These are phyloP conservation scores for Arthrocladium fulminans DNA, from an alignment of 2,329 filamentous ascomycete species.

Conservation along the genomic window DNA sequence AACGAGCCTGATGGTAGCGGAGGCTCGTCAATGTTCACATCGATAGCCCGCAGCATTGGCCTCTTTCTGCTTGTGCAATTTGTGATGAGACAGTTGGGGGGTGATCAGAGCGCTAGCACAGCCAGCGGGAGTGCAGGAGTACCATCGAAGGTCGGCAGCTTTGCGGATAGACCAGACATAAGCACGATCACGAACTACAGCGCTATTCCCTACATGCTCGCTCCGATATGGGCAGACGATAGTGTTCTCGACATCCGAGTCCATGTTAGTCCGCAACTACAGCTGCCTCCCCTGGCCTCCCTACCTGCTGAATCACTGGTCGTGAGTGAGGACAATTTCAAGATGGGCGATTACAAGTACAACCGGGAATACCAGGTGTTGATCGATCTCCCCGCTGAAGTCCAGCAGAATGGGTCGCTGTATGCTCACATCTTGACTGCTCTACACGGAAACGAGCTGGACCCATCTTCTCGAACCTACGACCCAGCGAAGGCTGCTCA, in stretches of 20 bases:
- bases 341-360: slow-evolving; percentile 69
- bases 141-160: slow-evolving; percentile 48
- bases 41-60: slow-evolving; percentile 1
- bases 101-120: neutral
- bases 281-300: slow-evolving; percentile 57
- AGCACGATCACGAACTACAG: slow-evolving; percentile 54
- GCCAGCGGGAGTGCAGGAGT: slow-evolving; percentile 14
- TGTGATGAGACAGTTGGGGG: neutral
- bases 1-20: neutral
- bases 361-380: slow-evolving; percentile 66
- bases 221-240: slow-evolving; percentile 79
- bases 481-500: slow-evolving; percentile 69
- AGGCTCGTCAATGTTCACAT: neutral
- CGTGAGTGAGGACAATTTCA: slow-evolving; percentile 70
- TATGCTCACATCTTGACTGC: slow-evolving; percentile 92
- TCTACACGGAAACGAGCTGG: slow-evolving; percentile 63
- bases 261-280: slow-evolving; percentile 69
- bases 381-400: slow-evolving; percentile 66
- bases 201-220: slow-evolving; percentile 59
- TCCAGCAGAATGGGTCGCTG: slow-evolving; percentile 86
- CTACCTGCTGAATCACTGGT: slow-evolving; percentile 61
- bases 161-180: slow-evolving; percentile 52
- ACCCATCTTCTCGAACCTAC: slow-evolving; percentile 64
- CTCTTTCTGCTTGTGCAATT: neutral
- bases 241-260: slow-evolving; percentile 73